Evolutionary conservation across 2,329 filamentous ascomycete species (phyloP), one percentile per base, ranked within the genome.

Genomic region (Teratosphaeria epicoccoides): DNA sequence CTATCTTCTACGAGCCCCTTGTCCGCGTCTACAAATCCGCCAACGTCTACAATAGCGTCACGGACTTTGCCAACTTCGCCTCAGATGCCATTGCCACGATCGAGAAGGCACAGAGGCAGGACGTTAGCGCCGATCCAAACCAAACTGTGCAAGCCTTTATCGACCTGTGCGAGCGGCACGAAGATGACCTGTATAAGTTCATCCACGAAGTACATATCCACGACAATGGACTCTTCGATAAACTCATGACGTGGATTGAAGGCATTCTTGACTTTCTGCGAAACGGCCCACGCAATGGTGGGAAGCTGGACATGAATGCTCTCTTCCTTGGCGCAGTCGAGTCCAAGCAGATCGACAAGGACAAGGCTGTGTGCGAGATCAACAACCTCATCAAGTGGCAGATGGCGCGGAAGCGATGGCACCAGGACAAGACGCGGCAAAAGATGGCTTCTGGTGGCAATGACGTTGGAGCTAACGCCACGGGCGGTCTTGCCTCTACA

Each of bases 101-200:
- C 49, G 81, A 84, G 62, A 76, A 77, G 43, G 81, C 80, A 37
- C 82, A 85, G 60, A 73, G 79, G 25, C 81, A 84, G 66, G 93
- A 97, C 66, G 85, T 93, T 45, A 90, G 88, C 2, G 89, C 91
- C 1, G 93, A 98, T 67, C 93, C 93, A 4, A 98, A 98, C 68
- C 90, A 96, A 73, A 98, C 93, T 0, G 93, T 98, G 1, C 93
- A 98, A 68, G 85, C 89, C 14, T 98, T 98, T 65, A 98, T 98
- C 64, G 93, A 98, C 65, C 79, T 98, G 22, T 98, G 93, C 69
- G 85, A 88, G 59, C 82, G 93, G 43, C 93, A 98, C 68, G 88
- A 98, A 70, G 83, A 94, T 67, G 95, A 95, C 71, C 91, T 98
- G 67, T 98, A 97, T 78, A 97, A 95, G 68, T 98, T 98, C 68